Evolutionary conservation across 169 alveolate species (phyloP).

Genomic region (Cyclospora cayetanensis): DNA sequence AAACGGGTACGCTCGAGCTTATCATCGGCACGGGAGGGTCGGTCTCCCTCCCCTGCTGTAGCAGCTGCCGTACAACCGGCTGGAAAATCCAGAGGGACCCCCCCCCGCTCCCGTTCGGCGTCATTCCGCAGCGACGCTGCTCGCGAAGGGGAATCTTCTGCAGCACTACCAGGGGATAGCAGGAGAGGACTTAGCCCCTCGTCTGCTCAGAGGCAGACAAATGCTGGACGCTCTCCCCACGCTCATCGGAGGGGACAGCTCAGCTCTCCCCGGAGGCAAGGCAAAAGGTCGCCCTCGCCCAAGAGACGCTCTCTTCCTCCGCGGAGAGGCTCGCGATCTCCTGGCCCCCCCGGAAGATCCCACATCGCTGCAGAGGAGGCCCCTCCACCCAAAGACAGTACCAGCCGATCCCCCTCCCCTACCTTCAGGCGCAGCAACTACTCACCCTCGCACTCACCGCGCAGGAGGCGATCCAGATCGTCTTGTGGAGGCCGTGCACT

Average conservation of each 20-base stretch:
- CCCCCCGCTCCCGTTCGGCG: neutral
- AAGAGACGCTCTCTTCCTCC: neutral
- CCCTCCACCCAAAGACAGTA: conserved; percentile 38
- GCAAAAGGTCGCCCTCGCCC: conserved; percentile 28
- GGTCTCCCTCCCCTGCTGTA: neutral
- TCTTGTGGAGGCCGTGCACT: neutral
- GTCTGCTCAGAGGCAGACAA: neutral
- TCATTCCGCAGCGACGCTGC: neutral
- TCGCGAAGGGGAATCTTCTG: neutral
- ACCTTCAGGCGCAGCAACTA: neutral
- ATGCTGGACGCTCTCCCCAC: neutral
- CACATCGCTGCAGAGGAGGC: neutral
- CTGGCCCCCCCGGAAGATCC: neutral
- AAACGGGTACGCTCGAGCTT: neutral
- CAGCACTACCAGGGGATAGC: neutral
- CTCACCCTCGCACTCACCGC: conserved; percentile 5
- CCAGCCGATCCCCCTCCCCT: conserved; percentile 33
- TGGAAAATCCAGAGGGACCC: neutral
- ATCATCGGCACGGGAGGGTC: neutral
- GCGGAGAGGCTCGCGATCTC: neutral
- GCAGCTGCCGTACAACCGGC: neutral
- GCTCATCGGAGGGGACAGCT: conserved; percentile 1
- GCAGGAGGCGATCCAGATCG: conserved; percentile 26
- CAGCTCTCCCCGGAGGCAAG: conserved; percentile 31
- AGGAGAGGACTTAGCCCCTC: neutral